A percentile compares a stretch with the other conserved stretches of the same genome.
These are phyloP conservation scores for Paraglomus brasilianum DNA, from an alignment of 192 early-diverging fungal species.

Conservation along the genomic window DNA sequence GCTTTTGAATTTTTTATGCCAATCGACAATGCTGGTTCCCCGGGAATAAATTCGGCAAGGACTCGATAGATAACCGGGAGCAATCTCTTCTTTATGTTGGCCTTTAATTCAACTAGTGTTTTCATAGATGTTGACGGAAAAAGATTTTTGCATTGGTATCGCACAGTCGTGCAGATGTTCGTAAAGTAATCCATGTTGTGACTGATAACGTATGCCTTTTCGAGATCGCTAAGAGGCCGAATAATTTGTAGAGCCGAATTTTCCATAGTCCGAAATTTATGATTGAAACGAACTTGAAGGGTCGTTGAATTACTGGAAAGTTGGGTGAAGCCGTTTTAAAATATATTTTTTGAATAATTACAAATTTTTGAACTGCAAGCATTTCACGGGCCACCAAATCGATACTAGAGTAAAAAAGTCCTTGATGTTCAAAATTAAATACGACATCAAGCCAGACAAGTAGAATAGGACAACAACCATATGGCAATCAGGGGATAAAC, in stretches of 20 bases:
- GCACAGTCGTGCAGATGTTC: not conserved
- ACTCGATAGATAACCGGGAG: not conserved
- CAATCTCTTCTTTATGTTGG: not conserved
- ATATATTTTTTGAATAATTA: too few relatives aligned
- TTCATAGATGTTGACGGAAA: not conserved
- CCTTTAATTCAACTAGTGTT: not conserved
- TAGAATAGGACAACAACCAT: too few relatives aligned
- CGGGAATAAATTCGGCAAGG: not conserved
- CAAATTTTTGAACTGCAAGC: too few relatives aligned
- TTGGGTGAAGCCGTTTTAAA: too few relatives aligned
- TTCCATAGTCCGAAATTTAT: too few relatives aligned
- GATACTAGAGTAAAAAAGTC: too few relatives aligned
- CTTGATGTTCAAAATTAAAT: too few relatives aligned
- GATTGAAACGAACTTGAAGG: too few relatives aligned
- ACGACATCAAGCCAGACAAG: too few relatives aligned
- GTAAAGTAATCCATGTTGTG: slow-evolving; percentile 1
- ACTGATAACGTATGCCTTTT: not conserved
- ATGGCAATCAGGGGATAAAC: too few relatives aligned
- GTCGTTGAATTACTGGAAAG: too few relatives aligned
- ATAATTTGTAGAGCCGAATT: not conserved
- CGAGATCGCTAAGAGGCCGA: slow-evolving; percentile 4
- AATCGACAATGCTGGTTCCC: not conserved
- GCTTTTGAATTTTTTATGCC: not conserved
- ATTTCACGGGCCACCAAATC: too few relatives aligned
- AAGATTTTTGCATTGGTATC: slow-evolving; percentile 5